Evolutionary conservation across 192 early-diverging fungal species (phyloP).

Genomic region (Haplosporangium gracile): DNA sequence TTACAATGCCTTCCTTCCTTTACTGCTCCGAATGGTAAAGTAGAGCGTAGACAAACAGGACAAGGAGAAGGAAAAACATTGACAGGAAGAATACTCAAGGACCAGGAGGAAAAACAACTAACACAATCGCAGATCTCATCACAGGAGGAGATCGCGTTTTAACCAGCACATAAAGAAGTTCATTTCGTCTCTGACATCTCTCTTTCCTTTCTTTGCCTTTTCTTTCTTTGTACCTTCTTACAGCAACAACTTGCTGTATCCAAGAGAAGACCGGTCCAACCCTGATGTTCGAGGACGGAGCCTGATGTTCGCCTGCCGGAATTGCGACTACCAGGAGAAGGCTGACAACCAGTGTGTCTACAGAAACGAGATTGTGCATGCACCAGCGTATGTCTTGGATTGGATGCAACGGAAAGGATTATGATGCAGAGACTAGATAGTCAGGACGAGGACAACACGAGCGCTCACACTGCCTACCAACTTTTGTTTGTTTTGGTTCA

Average conservation of each 20-base stretch:
- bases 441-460: not conserved
- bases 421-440: not conserved
- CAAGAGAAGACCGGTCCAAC: conserved; percentile 72
- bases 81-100: not conserved
- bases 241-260: conserved; percentile 88
- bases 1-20: conserved; percentile 63
- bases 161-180: not conserved
- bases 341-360: conserved; percentile 81
- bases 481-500: not conserved
- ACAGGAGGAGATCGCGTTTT: not conserved
- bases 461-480: not conserved
- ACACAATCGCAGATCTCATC: not conserved
- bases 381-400: conserved; percentile 57
- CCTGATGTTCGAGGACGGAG: conserved; percentile 44
- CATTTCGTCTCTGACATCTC: conserved; percentile 6
- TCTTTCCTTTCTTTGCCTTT: not conserved
- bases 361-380: conserved; percentile 78
- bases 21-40: conserved; percentile 69
- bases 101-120: not conserved
- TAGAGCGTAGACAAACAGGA: not conserved
- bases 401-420: not conserved
- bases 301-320: conserved; percentile 82
- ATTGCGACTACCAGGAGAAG: conserved; percentile 80
- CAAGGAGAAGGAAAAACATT: no score
- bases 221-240: not conserved